Conservation (phyloP, 768 basidiomycete genomes). For the Boletus sp. region DNA sequence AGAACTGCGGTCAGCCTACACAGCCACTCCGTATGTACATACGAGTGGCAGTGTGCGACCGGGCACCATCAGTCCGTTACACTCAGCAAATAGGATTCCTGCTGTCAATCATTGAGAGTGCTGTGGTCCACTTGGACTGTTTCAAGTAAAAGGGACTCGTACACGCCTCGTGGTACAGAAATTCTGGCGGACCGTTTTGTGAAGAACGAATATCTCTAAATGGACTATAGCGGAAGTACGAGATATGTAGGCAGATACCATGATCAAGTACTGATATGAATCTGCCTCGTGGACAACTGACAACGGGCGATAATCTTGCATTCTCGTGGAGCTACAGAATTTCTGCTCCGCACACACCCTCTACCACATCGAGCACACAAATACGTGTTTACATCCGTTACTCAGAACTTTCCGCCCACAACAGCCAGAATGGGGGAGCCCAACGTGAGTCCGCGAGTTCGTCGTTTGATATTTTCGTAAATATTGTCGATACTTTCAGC, state of each 20-base stretch:
- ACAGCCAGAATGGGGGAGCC: conserved; percentile 16
- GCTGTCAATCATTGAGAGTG: too few species aligned
- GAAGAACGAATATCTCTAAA: conserved; percentile 11
- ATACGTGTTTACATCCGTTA: background rate
- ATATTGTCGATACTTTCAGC: conserved; percentile 6
- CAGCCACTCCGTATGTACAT: conserved; percentile 7
- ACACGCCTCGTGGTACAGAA: too few species aligned
- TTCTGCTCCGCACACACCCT: background rate
- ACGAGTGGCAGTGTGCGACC: too few species aligned
- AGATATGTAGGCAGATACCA: background rate
- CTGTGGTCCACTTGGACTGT: too few species aligned
- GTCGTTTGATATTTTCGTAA: background rate
- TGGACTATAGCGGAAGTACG: background rate
- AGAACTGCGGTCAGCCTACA: background rate
- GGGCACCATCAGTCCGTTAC: too few species aligned
- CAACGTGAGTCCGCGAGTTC: conserved; percentile 9
- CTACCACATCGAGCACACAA: conserved; percentile 1
- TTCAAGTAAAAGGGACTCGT: too few species aligned
- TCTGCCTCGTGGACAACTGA: conserved; percentile 22
- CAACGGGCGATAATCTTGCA: background rate
- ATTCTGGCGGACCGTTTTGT: background rate
- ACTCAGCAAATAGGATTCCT: too few species aligned
- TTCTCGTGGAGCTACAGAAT: background rate
- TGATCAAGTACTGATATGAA: conserved; percentile 22
- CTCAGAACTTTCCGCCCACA: background rate